phyloP scores from a whole-genome alignment of 495 filamentous ascomycete genomes.

The Antarctomyces pellizariae region DNA sequence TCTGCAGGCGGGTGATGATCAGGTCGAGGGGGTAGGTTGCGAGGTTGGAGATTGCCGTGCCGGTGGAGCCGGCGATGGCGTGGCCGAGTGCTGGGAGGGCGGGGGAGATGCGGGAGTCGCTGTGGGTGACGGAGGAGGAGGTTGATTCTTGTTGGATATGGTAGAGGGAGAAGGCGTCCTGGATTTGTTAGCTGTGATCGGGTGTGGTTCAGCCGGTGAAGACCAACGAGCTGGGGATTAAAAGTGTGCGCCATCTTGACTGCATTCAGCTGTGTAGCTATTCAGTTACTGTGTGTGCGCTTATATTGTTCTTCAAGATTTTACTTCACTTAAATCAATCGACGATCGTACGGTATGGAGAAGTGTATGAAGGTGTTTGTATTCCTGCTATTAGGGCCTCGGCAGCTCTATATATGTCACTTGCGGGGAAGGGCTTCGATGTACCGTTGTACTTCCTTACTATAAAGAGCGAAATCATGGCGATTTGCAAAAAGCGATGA shows the following conservation, averaged over 20 bases:
- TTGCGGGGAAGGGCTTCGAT: no score
- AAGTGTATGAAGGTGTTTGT: no score
- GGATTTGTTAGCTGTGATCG: neutral
- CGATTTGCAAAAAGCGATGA: no score
- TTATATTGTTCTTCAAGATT: no score
- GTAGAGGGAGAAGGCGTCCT: slow-evolving; percentile 11
- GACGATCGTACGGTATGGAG: no score
- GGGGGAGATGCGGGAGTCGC: slow-evolving; percentile 3
- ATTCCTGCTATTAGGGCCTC: no score
- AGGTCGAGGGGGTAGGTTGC: slow-evolving; percentile 65
- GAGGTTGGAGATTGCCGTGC: slow-evolving; percentile 60
- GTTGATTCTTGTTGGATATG: slow-evolving; percentile 8
- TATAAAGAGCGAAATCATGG: no score
- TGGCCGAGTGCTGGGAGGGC: slow-evolving; percentile 72
- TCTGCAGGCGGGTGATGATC: slow-evolving; percentile 68
- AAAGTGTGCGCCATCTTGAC: slow-evolving; percentile 11
- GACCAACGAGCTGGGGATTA: slow-evolving; percentile 9
- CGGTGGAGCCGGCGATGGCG: slow-evolving; percentile 57
- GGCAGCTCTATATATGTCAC: no score
- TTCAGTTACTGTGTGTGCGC: no score
- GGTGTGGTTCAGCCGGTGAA: neutral
- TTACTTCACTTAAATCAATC: no score
- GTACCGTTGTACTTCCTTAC: no score
- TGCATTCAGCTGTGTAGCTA: neutral
- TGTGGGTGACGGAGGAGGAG: slow-evolving; percentile 1